These are phyloP conservation scores for Oxyria digyna DNA, from an alignment of 148 eudicot genomes.

Conservation along the genomic window DNA sequence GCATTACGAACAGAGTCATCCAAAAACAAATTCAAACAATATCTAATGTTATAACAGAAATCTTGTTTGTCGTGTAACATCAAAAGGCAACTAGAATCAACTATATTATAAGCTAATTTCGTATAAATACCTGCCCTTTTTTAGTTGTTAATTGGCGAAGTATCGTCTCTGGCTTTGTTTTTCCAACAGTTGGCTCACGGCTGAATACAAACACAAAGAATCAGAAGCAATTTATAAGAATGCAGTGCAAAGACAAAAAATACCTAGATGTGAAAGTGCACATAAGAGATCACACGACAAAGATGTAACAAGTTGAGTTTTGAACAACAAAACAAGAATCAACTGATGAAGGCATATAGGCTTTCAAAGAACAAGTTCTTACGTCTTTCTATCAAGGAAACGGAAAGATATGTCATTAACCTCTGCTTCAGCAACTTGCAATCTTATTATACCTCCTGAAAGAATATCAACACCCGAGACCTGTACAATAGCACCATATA, in stretches of 20 bases:
- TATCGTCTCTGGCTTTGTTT: slow-evolving; percentile 98
- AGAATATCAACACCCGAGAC: slow-evolving; percentile 92
- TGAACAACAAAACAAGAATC: background rate
- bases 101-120: slow-evolving; percentile 1
- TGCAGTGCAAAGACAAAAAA: background rate
- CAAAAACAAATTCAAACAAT: background rate
- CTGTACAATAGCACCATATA: slow-evolving; percentile 20
- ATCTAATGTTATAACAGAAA: background rate
- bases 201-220: slow-evolving; percentile 22
- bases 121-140: slow-evolving; percentile 73
- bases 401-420: slow-evolving; percentile 87
- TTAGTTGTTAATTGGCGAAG: slow-evolving; percentile 93
- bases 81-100: background rate
- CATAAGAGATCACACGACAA: background rate
- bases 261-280: background rate
- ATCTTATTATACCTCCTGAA: slow-evolving; percentile 86
- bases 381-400: slow-evolving; percentile 88
- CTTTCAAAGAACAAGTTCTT: slow-evolving; percentile 16
- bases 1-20: background rate
- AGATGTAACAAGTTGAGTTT: background rate
- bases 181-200: slow-evolving; percentile 92
- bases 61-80: background rate
- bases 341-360: background rate
- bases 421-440: slow-evolving; percentile 96
- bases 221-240: background rate